These are phyloP conservation scores for Pogostemon cablin DNA, from an alignment of 257 asterid genomes.

Conservation along the genomic window DNA sequence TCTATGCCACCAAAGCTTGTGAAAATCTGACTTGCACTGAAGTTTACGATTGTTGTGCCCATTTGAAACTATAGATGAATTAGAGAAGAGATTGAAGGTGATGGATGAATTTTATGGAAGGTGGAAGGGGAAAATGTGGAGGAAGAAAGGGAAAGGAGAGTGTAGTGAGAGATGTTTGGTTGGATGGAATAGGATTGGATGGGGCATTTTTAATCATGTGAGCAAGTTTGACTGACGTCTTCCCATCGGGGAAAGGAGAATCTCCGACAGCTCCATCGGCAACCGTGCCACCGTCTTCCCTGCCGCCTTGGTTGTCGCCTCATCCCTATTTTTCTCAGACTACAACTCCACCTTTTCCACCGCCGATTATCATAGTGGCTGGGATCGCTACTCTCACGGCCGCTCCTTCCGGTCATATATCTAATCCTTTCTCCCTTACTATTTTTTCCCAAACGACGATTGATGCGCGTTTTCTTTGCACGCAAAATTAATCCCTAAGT, in stretches of 20 bases:
- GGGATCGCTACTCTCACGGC: slow-evolving; percentile 76
- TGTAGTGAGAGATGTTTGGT: slow-evolving; percentile 34
- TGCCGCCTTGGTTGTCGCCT: slow-evolving; percentile 47
- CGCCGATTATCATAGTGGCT: slow-evolving; percentile 58
- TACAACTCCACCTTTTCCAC: slow-evolving; percentile 32
- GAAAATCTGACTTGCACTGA: too few relatives aligned
- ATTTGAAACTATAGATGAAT: too few relatives aligned
- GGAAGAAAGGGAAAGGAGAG: slow-evolving; percentile 36
- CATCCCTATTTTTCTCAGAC: slow-evolving; percentile 65
- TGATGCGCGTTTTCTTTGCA: too few relatives aligned
- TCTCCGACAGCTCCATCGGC: slow-evolving; percentile 77
- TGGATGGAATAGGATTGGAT: background rate
- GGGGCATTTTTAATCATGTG: too few relatives aligned
- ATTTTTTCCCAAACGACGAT: slow-evolving; percentile 60
- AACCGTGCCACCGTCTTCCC: slow-evolving; percentile 63
- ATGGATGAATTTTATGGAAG: slow-evolving; percentile 19
- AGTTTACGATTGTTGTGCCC: too few relatives aligned
- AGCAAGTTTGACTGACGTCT: too few relatives aligned
- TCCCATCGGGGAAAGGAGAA: too few relatives aligned
- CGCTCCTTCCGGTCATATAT: slow-evolving; percentile 65
- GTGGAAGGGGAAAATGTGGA: slow-evolving; percentile 8
- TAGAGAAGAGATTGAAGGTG: too few relatives aligned
- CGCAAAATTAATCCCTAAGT: too few relatives aligned
- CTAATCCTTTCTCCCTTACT: slow-evolving; percentile 54
- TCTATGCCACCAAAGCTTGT: too few relatives aligned